phyloP scores from a whole-genome alignment of 2,329 filamentous ascomycete species.

The Arthrobotrys iridis region DNA sequence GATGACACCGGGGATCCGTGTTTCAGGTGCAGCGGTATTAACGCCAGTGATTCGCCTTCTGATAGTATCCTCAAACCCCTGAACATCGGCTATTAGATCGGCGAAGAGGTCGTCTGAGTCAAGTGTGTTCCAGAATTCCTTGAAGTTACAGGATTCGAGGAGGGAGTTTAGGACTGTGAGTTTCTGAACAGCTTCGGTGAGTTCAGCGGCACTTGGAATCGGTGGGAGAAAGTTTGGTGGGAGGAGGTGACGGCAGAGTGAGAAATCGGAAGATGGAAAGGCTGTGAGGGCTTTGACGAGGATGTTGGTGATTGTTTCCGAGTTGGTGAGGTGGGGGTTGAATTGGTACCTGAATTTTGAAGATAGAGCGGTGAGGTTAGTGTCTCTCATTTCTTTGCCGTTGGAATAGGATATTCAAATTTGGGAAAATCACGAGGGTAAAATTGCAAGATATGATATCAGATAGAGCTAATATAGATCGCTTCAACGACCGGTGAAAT shows the following conservation, averaged over 20 bases:
- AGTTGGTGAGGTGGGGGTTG: constrained; percentile 96
- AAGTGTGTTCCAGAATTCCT: constrained; percentile 89
- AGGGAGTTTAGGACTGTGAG: constrained; percentile 84
- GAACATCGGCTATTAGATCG: constrained; percentile 91
- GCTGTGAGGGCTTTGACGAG: constrained; percentile 97
- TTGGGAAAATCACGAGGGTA: neutral
- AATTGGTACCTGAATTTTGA: constrained; percentile 97
- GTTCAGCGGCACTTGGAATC: constrained; percentile 69
- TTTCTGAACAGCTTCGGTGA: constrained; percentile 90
- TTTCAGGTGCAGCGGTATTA: neutral
- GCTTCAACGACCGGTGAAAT: constrained; percentile 59
- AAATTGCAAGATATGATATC: constrained; percentile 63
- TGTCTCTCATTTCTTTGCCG: no score
- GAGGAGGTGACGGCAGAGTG: constrained; percentile 90
- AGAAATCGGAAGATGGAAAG: constrained; percentile 96
- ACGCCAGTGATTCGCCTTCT: constrained; percentile 79
- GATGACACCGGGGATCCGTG: constrained; percentile 70
- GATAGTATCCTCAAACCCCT: constrained; percentile 93
- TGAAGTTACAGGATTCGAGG: constrained; percentile 89
- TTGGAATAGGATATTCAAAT: neutral
- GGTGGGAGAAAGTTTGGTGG: constrained; percentile 78
- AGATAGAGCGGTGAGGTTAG: constrained; percentile 29
- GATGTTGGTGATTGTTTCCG: constrained; percentile 98
- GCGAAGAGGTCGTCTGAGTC: constrained; percentile 96
- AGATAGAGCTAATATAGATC: constrained; percentile 76